phyloP scores from a whole-genome alignment of 495 filamentous ascomycete genomes.

The Aspergillus asperescens region DNA sequence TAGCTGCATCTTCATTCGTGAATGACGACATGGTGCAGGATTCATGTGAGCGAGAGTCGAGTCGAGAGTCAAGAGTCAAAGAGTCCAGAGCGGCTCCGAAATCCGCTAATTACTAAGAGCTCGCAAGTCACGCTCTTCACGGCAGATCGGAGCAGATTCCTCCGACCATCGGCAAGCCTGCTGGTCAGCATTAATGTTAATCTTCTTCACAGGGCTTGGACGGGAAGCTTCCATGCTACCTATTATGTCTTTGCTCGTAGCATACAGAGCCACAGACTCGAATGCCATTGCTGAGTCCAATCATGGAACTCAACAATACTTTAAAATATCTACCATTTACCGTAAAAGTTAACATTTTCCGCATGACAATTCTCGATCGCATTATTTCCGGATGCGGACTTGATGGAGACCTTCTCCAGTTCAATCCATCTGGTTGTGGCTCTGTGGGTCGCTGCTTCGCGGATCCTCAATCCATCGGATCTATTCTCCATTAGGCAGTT shows the following conservation, averaged over 20 bases:
- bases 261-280: no score
- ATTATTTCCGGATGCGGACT: not conserved
- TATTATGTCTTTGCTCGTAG: no score
- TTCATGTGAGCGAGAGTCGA: not conserved
- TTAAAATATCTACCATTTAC: no score
- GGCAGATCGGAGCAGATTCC: slow-evolving; percentile 10
- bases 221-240: no score
- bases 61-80: not conserved
- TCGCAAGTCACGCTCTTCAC: not conserved
- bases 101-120: not conserved
- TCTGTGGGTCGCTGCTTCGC: slow-evolving; percentile 1
- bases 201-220: slow-evolving; percentile 12
- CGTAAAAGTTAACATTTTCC: not conserved
- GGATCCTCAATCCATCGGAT: not conserved
- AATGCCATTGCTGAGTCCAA: not conserved
- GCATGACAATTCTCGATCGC: slow-evolving; percentile 3
- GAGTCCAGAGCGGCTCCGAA: slow-evolving; percentile 3
- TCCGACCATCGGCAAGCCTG: slow-evolving; percentile 12
- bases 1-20: no score
- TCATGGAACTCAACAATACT: no score
- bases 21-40: slow-evolving; percentile 5
- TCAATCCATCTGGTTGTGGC: not conserved
- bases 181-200: not conserved
- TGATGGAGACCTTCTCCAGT: not conserved
- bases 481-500: slow-evolving; percentile 13